Base-by-base conservation (phyloP, 176 grass and related monocot species). In the Dendrocalamus sinicus region DNA sequence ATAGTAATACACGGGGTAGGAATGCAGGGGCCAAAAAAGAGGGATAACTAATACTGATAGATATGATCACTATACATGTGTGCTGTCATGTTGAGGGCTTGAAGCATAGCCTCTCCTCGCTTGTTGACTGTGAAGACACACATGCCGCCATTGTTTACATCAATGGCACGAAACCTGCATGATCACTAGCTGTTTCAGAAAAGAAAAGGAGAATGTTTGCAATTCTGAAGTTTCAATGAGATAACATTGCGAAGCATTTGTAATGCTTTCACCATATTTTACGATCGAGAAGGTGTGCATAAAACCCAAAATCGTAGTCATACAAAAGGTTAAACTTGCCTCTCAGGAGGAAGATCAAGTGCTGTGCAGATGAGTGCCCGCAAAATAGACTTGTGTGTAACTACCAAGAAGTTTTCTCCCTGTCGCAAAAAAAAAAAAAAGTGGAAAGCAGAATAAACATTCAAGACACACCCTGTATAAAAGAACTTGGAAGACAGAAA, bases 331-430 rank as follows among this genome's bases (percentile, higher is more conserved):
- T 16, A 53, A 77, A 81, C 84, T 84, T 87, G 84, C 94, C 92
- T 89, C 81, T 97, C 92, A 30, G 94, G 92, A 70, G 82, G 75
- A 60, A 97, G 89, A 67, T 88, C 94, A 16, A 97, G 70, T 30
- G 92, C 91, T 37, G 94, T 92, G 83, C 92, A 94, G 82, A 97
- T 77, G 48, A 94, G 94, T 12, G 94, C 94, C 3, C 89, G 83
- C 79, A 97, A 82, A 86, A 94, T 92, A 72, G 94, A 97, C 88
- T 97, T 97, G 59, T 96, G 94, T 24, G 94, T 90, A 70, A 97
- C 83, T 50, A 94, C 92, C 71, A 97, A 81, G 76, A 97, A 85
- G 52, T 64, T 87, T 52, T 92, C 92, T 54, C 94, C 94, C 89
- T 94, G 79, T 41, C 47, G 39, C 85, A 32, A 48, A 72, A 81